Evolutionary conservation across 2,329 filamentous ascomycete species (phyloP).

Genomic region (Ophiostoma angusticollis): DNA sequence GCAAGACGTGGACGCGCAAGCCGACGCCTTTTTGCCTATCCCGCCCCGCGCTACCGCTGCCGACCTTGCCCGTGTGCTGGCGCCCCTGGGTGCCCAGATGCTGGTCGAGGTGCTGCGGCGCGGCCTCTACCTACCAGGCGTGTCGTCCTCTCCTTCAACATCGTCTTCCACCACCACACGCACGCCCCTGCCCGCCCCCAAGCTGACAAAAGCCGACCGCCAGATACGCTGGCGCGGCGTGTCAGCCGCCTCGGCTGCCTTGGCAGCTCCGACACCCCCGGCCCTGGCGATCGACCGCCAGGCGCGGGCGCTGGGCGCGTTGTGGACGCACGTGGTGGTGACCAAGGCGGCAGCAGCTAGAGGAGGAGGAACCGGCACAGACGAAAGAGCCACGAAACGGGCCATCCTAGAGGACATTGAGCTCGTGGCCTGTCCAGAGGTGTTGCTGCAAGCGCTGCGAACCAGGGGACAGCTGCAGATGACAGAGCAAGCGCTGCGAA

Average conservation of each 20-base stretch:
- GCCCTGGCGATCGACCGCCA: conserved; percentile 42
- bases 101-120: conserved; percentile 52
- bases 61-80: conserved; percentile 39
- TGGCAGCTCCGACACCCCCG: conserved; percentile 41
- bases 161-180: conserved; percentile 30
- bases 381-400: conserved; percentile 16
- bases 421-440: conserved; percentile 11
- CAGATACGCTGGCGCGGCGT: no score
- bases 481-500: no score
- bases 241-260: no score
- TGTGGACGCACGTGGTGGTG: conserved; percentile 47
- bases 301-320: conserved; percentile 46
- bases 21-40: conserved; percentile 27
- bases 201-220: conserved; percentile 53
- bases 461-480: no score
- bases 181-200: conserved; percentile 48
- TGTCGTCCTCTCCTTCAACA: not conserved
- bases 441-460: conserved; percentile 3
- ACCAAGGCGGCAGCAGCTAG: not conserved
- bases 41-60: conserved; percentile 32
- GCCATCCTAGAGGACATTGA: conserved; percentile 27
- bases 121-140: conserved; percentile 45
- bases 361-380: conserved; percentile 8
- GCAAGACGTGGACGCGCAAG: not conserved
- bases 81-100: conserved; percentile 54